These are phyloP conservation scores for Geum urbanum DNA, from an alignment of 306 rosid genomes.

Conservation along the genomic window DNA sequence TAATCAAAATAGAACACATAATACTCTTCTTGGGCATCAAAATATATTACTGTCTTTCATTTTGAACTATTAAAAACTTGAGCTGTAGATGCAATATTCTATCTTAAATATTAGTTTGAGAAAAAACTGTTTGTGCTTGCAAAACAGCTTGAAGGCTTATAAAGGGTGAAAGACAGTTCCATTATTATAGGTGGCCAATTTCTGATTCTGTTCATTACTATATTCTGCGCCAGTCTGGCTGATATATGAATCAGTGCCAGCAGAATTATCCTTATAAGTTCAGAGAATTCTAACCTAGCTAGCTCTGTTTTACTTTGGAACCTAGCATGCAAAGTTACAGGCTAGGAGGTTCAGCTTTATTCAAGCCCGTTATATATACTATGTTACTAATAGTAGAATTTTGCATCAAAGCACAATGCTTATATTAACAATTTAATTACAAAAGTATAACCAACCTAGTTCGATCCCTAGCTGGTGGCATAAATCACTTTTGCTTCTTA, in stretches of 20 bases:
- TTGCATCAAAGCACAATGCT: too few species aligned
- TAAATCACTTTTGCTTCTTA: neutral
- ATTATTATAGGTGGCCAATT: neutral
- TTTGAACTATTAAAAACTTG: neutral
- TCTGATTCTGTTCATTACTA: neutral
- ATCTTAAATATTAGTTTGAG: neutral
- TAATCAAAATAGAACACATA: neutral
- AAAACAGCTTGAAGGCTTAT: neutral
- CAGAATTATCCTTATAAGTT: neutral
- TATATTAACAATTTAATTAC: too few species aligned
- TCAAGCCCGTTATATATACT: too few species aligned
- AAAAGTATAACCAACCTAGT: too few species aligned
- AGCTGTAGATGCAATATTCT: too few species aligned
- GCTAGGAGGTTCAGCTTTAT: too few species aligned
- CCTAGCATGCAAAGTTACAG: neutral
- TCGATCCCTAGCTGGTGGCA: neutral
- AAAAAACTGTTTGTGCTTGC: neutral
- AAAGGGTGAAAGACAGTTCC: neutral
- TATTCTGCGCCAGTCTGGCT: neutral
- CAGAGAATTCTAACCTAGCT: neutral
- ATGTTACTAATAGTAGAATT: too few species aligned
- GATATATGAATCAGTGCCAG: neutral
- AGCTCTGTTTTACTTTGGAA: neutral
- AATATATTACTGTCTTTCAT: neutral
- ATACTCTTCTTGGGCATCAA: neutral